Percentiles rank a stretch among this genome's conserved stretches.
These are phyloP conservation scores for Hysterium pulicare DNA, from an alignment of 2,329 filamentous ascomycete genomes.

Conservation along the genomic window DNA sequence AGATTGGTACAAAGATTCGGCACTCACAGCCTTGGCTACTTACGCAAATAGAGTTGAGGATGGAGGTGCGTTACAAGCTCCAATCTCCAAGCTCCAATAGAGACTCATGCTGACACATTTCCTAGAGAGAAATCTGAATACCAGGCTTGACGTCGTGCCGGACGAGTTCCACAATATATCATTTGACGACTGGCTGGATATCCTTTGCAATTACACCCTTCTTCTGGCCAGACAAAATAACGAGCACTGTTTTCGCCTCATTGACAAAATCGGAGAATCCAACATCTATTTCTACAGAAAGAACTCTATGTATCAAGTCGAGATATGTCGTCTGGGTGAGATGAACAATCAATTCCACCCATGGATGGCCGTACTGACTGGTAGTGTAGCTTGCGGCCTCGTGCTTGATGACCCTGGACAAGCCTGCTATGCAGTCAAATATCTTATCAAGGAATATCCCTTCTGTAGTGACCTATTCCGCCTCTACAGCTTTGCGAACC, in stretches of 20 bases:
- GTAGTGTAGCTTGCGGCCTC: constrained; percentile 68
- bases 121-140: constrained; percentile 24
- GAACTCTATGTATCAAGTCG: constrained; percentile 66
- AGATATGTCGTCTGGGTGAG: constrained; percentile 71
- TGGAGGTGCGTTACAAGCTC: constrained; percentile 17
- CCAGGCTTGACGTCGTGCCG: constrained; percentile 34
- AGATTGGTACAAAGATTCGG: constrained; percentile 33
- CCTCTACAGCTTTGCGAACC: constrained; percentile 74
- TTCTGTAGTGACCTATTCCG: constrained; percentile 80
- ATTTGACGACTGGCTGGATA: constrained; percentile 81
- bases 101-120: not conserved
- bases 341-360: constrained; percentile 19
- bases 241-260: constrained; percentile 73
- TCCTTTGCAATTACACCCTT: constrained; percentile 85
- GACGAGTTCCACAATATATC: constrained; percentile 70
- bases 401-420: constrained; percentile 74
- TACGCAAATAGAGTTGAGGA: constrained; percentile 33
- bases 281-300: constrained; percentile 75
- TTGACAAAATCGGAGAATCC: constrained; percentile 73
- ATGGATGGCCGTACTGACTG: constrained; percentile 16
- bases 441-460: constrained; percentile 78
- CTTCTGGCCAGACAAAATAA: constrained; percentile 65
- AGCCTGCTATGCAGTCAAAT: constrained; percentile 70
- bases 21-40: constrained; percentile 33
- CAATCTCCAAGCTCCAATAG: not conserved